Conservation (phyloP, 1,284 basidiomycete species). For the Hypsizygus ulmarius region DNA sequence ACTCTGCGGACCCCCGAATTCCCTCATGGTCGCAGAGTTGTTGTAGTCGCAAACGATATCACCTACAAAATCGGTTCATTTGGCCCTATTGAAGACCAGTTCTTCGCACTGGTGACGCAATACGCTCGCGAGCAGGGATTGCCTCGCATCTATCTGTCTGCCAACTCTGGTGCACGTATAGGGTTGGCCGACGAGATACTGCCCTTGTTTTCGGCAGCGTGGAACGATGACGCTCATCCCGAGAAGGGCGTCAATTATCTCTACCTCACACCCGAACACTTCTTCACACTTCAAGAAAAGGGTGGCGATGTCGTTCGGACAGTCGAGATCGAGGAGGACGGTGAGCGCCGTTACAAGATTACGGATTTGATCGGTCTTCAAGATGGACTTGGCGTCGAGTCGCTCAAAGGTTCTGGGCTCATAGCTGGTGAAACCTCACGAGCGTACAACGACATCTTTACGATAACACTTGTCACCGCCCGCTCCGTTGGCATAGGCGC, state of each 20-base stretch:
- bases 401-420: constrained; percentile 92
- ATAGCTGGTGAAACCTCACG: constrained; percentile 99
- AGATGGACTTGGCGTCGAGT: constrained; percentile 98
- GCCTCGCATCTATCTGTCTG: constrained; percentile 95
- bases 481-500: constrained; percentile 99
- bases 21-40: constrained; percentile 82
- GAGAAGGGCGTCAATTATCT: constrained; percentile 98
- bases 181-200: constrained; percentile 94
- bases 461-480: constrained; percentile 97
- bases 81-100: constrained; percentile 93
- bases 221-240: constrained; percentile 78
- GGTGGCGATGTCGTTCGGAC: constrained; percentile 79
- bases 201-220: constrained; percentile 88
- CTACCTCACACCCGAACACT: constrained; percentile 88
- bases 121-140: constrained; percentile 88
- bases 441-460: constrained; percentile 99
- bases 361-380: constrained; percentile 96
- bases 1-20: constrained; percentile 93
- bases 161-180: constrained; percentile 97
- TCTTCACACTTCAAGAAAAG: constrained; percentile 81
- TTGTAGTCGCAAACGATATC: constrained; percentile 97
- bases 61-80: constrained; percentile 99
- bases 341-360: constrained; percentile 89
- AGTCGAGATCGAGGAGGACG: constrained; percentile 81
- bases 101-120: constrained; percentile 94